Conservation (phyloP, 495 filamentous ascomycete species). For the Penicillium waksmanii region DNA sequence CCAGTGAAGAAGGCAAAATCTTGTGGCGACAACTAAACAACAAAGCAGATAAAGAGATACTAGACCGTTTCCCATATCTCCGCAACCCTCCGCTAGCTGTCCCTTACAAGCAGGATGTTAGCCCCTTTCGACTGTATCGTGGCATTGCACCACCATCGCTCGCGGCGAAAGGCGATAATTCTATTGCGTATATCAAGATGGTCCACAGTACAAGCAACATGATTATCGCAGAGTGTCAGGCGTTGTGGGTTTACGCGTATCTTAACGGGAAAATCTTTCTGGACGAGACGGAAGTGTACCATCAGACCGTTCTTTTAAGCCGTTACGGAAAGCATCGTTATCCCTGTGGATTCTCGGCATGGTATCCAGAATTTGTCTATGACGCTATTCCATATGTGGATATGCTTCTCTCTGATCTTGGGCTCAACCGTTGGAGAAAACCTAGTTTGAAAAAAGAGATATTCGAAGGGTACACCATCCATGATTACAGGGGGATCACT, state of each 20-base stretch:
- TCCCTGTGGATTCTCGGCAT: slow-evolving; percentile 1
- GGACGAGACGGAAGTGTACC: neutral
- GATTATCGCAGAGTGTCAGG: neutral
- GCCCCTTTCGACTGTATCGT: neutral
- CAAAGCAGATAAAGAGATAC: neutral
- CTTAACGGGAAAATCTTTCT: neutral
- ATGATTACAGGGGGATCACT: slow-evolving; percentile 3
- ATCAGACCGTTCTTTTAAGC: neutral
- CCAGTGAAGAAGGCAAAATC: neutral
- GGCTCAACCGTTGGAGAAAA: neutral
- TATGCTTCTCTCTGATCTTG: neutral
- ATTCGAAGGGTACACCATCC: slow-evolving; percentile 3
- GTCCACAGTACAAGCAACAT: slow-evolving; percentile 5
- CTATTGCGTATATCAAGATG: neutral
- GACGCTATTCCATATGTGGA: neutral
- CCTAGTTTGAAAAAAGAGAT: neutral
- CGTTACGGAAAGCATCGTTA: neutral
- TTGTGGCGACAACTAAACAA: neutral
- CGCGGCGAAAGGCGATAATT: neutral
- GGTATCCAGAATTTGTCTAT: slow-evolving; percentile 6
- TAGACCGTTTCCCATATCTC: neutral
- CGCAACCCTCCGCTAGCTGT: neutral
- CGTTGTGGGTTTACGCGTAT: slow-evolving; percentile 1
- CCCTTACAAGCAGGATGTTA: neutral
- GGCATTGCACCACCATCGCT: neutral